A percentile compares a stretch with the other conserved stretches of the same genome.
Conservation (phyloP, 129 eudicot species). For the Escallonia rubra region DNA sequence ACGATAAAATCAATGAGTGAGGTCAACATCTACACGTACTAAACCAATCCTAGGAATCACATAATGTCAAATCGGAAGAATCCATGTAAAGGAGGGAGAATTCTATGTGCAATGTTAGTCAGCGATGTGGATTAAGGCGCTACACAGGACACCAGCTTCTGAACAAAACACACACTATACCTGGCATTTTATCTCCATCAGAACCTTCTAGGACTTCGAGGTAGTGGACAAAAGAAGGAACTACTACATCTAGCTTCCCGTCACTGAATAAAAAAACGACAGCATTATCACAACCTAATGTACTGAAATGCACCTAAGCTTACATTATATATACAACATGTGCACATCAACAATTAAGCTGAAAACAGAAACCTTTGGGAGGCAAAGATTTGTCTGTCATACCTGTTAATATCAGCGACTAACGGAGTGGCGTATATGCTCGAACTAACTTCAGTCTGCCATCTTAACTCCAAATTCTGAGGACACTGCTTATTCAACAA, state of each 20-base stretch:
- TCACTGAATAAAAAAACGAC: conserved; percentile 50
- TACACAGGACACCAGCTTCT: conserved; percentile 1
- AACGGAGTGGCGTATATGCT: conserved; percentile 95
- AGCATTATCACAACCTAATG: neutral
- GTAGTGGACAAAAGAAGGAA: conserved; percentile 98
- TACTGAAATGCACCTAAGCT: too few relatives aligned
- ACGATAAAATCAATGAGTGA: too few relatives aligned
- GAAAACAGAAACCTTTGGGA: neutral
- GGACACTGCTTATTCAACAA: conserved; percentile 91
- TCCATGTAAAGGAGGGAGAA: too few relatives aligned
- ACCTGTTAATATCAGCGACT: conserved; percentile 97
- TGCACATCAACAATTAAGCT: neutral
- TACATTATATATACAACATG: too few relatives aligned
- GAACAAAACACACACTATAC: conserved; percentile 27
- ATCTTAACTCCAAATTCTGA: conserved; percentile 89
- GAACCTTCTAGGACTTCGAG: conserved; percentile 96
- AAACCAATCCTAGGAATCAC: too few relatives aligned
- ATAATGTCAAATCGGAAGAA: too few relatives aligned
- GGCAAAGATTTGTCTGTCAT: neutral
- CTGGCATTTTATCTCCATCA: conserved; percentile 99
- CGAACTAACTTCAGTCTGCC: conserved; percentile 99
- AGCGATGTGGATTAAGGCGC: neutral
- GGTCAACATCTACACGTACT: too few relatives aligned
- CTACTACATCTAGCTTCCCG: conserved; percentile 93
- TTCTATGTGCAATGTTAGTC: neutral